phyloP scores from a whole-genome alignment of 768 basidiomycete genomes.

The Nidularia sp. region DNA sequence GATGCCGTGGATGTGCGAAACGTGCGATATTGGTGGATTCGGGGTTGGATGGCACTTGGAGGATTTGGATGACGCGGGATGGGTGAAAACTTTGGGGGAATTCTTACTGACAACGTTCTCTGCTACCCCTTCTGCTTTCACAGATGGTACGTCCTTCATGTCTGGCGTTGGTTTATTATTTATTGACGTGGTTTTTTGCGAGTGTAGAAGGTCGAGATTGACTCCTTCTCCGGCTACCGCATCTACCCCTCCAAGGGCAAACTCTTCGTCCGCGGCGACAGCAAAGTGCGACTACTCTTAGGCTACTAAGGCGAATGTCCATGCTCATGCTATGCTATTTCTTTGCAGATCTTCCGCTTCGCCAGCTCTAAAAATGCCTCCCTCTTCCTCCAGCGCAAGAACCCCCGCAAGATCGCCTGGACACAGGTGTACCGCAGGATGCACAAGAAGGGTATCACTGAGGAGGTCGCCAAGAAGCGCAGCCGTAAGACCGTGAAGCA shows the following conservation, averaged over 20 bases:
- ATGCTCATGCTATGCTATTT: too few relatives aligned
- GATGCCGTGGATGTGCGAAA: neutral
- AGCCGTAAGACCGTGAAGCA: slow-evolving; percentile 95
- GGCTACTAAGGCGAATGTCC: too few relatives aligned
- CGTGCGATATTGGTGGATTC: slow-evolving; percentile 5
- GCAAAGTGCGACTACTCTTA: slow-evolving; percentile 74
- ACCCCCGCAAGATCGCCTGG: slow-evolving; percentile 99
- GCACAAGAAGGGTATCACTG: slow-evolving; percentile 99
- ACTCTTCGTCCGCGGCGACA: slow-evolving; percentile 92
- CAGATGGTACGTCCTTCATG: slow-evolving; percentile 35
- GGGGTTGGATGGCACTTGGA: slow-evolving; percentile 37
- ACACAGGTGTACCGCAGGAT: slow-evolving; percentile 90
- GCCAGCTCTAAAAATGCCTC: slow-evolving; percentile 89
- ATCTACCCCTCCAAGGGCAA: slow-evolving; percentile 99
- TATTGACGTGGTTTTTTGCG: slow-evolving; percentile 13
- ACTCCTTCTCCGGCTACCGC: slow-evolving; percentile 94
- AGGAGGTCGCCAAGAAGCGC: slow-evolving; percentile 99
- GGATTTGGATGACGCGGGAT: slow-evolving; percentile 28
- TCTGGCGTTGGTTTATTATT: neutral
- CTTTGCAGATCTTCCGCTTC: slow-evolving; percentile 92
- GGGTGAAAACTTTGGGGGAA: neutral
- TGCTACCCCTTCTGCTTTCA: slow-evolving; percentile 9
- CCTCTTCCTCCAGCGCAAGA: slow-evolving; percentile 98
- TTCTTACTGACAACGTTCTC: slow-evolving; percentile 8
- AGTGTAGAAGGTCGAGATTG: slow-evolving; percentile 93